Evolutionary conservation across 2,329 filamentous ascomycete species (phyloP), one percentile per base, ranked within the genome.

Genomic region (Ciborinia camelliae): DNA sequence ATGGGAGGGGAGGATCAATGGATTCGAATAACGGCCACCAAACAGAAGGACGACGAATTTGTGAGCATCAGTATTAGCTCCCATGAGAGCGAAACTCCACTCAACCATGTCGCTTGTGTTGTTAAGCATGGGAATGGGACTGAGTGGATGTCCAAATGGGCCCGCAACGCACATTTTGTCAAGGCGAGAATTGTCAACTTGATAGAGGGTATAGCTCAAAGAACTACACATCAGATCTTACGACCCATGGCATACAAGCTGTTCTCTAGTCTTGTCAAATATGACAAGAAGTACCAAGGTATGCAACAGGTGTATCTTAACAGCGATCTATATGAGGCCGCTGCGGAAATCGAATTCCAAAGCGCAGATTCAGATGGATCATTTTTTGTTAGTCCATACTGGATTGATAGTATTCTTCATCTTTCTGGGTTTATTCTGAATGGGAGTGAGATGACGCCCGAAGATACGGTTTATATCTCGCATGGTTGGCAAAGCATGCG

Each of bases 231-330:
- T 74, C 37, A 57, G 37, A n/a, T 57, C 4, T 26, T 20, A 15
- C 41, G 23, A 15, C 88, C 88, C 43, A 14, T 91, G 78, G 87
- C 88, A n/a, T 94, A 94, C 82, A 92, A 91, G 78, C 82, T 88
- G 63, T 83, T 82, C 69, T 78, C 79, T 48, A 79, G 14, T 52
- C 76, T 86, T 0, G 84, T 85, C 8, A 81, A 84, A 71, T 86
- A 85, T 68, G 76, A 78, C n/a, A 74, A 70, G 6, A 77, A 78
- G 28, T 86, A 84, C 73, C 78, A 77, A 62, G 84, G 82, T 32
- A 85, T 86, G 75, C 79, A 84, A 35, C 81, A 84, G 61, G 82
- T 86, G 15, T 79, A 86, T 30, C 76, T 86, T 10, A 68, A 71
- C 51, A 73, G 77, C 39, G 35, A 58, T 71, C 86, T 87, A 9